Conservation (phyloP, 495 filamentous ascomycete species). For the Trichodelitschia bisporula region DNA sequence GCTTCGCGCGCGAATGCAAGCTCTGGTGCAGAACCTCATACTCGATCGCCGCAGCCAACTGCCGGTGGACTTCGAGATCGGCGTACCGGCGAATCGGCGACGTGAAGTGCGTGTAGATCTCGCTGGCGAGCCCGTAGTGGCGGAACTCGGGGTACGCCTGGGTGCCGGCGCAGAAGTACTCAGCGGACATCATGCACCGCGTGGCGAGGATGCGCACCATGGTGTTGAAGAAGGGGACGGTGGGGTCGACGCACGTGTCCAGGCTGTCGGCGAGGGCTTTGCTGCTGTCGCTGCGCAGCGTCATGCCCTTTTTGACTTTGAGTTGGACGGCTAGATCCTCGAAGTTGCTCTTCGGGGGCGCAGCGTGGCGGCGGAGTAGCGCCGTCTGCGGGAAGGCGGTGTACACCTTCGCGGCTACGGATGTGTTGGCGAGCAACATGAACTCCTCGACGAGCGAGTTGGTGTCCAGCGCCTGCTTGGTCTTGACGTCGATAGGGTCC, state of each 20-base stretch:
- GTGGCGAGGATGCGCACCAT: slow-evolving; percentile 91
- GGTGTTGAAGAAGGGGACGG: slow-evolving; percentile 97
- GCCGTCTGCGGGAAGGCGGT: slow-evolving; percentile 84
- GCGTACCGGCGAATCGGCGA: slow-evolving; percentile 92
- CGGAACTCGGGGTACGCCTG: slow-evolving; percentile 83
- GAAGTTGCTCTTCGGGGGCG: slow-evolving; percentile 86
- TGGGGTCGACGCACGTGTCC: slow-evolving; percentile 53
- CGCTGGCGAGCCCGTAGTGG: slow-evolving; percentile 82
- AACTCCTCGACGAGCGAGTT: slow-evolving; percentile 97
- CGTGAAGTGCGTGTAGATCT: slow-evolving; percentile 98
- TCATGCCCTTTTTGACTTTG: slow-evolving; percentile 54
- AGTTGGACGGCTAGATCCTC: slow-evolving; percentile 80
- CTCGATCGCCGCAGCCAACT: slow-evolving; percentile 82
- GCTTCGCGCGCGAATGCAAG: slow-evolving; percentile 48
- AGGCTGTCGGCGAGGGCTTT: slow-evolving; percentile 77
- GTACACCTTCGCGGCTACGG: slow-evolving; percentile 70
- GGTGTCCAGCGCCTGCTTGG: slow-evolving; percentile 77
- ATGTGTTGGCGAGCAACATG: slow-evolving; percentile 96
- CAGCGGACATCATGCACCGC: slow-evolving; percentile 95
- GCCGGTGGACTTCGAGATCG: slow-evolving; percentile 77
- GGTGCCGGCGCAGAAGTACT: slow-evolving; percentile 89
- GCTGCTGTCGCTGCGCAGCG: slow-evolving; percentile 60
- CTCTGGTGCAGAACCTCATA: slow-evolving; percentile 66
- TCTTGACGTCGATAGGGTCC: slow-evolving; percentile 88
- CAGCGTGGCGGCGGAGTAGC: slow-evolving; percentile 70